Evolutionary conservation across 192 early-diverging fungal genomes (phyloP).

Genomic region (Coemansia sp.): DNA sequence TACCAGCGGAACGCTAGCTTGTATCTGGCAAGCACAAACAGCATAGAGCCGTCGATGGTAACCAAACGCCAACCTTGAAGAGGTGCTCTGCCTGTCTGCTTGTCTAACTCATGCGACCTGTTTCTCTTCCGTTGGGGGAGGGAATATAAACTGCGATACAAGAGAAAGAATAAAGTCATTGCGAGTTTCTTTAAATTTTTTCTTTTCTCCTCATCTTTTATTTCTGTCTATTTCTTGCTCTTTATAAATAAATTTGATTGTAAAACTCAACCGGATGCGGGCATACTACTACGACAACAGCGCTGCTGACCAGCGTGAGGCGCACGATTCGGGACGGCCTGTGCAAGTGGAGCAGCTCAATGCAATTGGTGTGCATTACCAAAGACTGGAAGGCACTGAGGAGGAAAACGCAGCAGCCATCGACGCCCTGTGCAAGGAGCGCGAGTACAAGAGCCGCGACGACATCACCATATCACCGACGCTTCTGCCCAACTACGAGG

Average conservation of each 20-base stretch:
- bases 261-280: conserved; percentile 56
- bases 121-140: not conserved
- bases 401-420: conserved; percentile 62
- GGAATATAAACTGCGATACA: too few species aligned
- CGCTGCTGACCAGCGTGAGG: conserved; percentile 70
- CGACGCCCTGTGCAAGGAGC: conserved; percentile 68
- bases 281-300: conserved; percentile 76
- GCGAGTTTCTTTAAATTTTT: not conserved
- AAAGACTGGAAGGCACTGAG: conserved; percentile 56
- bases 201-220: not conserved
- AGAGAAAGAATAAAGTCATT: too few species aligned
- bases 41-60: conserved; percentile 19
- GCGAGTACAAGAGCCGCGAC: conserved; percentile 92
- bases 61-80: not conserved
- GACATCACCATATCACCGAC: conserved; percentile 81
- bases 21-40: conserved; percentile 50
- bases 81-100: not conserved
- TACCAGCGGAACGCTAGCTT: conserved; percentile 54
- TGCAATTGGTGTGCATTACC: conserved; percentile 75
- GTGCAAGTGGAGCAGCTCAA: conserved; percentile 70
- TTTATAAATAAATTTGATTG: not conserved
- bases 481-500: conserved; percentile 84
- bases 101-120: not conserved
- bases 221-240: not conserved
- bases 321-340: conserved; percentile 69